Percentiles rank a stretch among this genome's conserved stretches.
Conservation (phyloP, 169 alveolate species). For the Cardiosporidium cionae region DNA sequence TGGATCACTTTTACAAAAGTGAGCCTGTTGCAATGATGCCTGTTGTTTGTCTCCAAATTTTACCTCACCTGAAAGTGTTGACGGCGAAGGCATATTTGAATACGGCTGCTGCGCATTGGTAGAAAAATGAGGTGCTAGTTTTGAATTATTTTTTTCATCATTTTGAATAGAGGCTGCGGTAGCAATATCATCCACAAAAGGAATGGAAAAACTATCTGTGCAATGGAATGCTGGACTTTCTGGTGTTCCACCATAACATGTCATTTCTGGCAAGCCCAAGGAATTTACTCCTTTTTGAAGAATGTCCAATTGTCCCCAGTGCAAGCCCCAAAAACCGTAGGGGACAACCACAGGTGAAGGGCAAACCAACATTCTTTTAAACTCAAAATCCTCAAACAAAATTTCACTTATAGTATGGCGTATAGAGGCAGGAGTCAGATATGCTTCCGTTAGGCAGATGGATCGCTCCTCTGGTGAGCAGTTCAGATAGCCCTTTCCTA, state of each 20-base stretch:
- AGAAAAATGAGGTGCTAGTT: background rate
- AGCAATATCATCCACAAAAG: background rate
- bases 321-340: slow-evolving; percentile 48
- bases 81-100: background rate
- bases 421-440: slow-evolving; percentile 61
- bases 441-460: slow-evolving; percentile 62
- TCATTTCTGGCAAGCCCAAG: slow-evolving; percentile 8
- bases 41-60: background rate
- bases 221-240: background rate
- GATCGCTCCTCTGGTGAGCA: slow-evolving; percentile 21
- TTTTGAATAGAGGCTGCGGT: background rate
- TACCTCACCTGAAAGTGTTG: background rate
- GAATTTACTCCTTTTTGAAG: slow-evolving; percentile 15
- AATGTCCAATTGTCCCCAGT: slow-evolving; percentile 35
- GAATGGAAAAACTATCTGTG: background rate
- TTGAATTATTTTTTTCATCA: background rate
- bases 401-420: slow-evolving; percentile 65
- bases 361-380: slow-evolving; percentile 45
- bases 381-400: slow-evolving; percentile 58
- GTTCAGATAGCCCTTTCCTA: background rate
- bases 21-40: background rate
- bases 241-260: background rate
- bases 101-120: background rate
- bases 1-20: background rate
- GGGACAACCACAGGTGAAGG: slow-evolving; percentile 66